These are phyloP conservation scores for Boletus speciosus DNA, from an alignment of 768 basidiomycete species.

Conservation along the genomic window DNA sequence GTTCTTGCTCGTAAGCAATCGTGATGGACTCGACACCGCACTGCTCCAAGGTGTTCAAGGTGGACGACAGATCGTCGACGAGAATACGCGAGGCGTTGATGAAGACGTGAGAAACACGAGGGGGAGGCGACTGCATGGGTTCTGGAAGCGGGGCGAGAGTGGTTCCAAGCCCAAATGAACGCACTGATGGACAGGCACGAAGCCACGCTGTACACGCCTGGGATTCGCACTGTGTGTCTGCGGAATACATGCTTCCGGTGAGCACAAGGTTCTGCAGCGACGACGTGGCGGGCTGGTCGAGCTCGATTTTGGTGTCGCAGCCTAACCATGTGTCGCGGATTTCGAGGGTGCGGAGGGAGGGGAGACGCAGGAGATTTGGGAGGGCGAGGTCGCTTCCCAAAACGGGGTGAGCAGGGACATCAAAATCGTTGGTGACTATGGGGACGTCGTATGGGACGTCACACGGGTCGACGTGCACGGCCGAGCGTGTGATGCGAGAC, in stretches of 20 bases:
- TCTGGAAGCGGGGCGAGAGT: slow-evolving; percentile 18
- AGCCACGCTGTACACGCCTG: slow-evolving; percentile 28
- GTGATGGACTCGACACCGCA: slow-evolving; percentile 22
- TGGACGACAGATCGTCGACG: slow-evolving; percentile 21
- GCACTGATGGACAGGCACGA: slow-evolving; percentile 20
- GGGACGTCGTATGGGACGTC: slow-evolving; percentile 44
- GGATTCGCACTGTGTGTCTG: slow-evolving; percentile 13
- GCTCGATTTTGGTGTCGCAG: slow-evolving; percentile 24
- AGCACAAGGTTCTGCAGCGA: slow-evolving; percentile 21
- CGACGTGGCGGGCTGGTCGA: not conserved
- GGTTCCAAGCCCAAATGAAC: slow-evolving; percentile 20
- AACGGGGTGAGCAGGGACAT: slow-evolving; percentile 53
- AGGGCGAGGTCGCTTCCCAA: slow-evolving; percentile 58
- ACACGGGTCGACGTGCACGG: slow-evolving; percentile 57
- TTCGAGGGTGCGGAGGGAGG: slow-evolving; percentile 56
- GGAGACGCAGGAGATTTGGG: slow-evolving; percentile 62
- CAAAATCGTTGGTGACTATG: slow-evolving; percentile 55
- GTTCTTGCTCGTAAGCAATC: slow-evolving; percentile 18
- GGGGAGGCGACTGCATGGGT: not conserved
- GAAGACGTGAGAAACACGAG: slow-evolving; percentile 20
- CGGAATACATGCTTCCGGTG: slow-evolving; percentile 31
- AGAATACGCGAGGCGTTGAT: slow-evolving; percentile 27
- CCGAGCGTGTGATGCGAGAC: slow-evolving; percentile 63
- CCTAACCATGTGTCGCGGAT: slow-evolving; percentile 73
- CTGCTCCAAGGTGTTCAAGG: slow-evolving; percentile 15